phyloP scores from a whole-genome alignment of 2,329 filamentous ascomycete species.

The Leptodontidium sp. region DNA sequence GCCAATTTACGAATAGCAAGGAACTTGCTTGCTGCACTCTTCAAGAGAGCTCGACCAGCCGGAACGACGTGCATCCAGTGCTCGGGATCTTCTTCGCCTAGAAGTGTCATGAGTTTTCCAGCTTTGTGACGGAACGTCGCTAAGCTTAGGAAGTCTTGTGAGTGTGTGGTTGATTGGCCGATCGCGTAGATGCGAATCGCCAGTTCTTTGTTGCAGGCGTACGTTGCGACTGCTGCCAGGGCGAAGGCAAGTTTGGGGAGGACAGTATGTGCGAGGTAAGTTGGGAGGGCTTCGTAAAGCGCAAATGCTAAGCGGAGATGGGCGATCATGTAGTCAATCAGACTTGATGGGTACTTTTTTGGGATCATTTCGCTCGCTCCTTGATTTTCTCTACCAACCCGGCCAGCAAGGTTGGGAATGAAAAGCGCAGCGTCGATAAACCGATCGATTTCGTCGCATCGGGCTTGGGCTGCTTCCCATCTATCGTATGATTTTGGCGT shows the following conservation, averaged over 20 bases:
- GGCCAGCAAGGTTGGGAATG: slow-evolving; percentile 3
- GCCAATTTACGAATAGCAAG: not conserved
- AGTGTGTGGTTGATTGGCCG: not conserved
- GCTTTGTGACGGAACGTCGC: not conserved
- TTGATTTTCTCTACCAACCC: slow-evolving; percentile 1
- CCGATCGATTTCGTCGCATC: slow-evolving; percentile 11
- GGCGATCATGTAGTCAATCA: not conserved
- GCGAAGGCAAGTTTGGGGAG: not conserved
- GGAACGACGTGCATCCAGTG: slow-evolving; percentile 13
- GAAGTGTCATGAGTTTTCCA: slow-evolving; percentile 9
- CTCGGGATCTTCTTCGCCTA: slow-evolving; percentile 7
- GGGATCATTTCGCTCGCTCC: slow-evolving; percentile 11
- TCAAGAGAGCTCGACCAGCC: not conserved
- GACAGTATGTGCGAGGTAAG: not conserved
- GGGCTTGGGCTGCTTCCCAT: slow-evolving; percentile 1
- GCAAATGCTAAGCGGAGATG: slow-evolving; percentile 9
- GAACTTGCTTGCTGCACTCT: slow-evolving; percentile 4
- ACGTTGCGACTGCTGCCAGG: not conserved
- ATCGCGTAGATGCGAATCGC: not conserved
- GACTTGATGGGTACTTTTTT: not conserved
- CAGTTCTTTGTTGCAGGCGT: slow-evolving; percentile 8
- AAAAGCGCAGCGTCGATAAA: slow-evolving; percentile 8
- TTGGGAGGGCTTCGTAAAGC: slow-evolving; percentile 1
- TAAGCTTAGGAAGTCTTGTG: not conserved
- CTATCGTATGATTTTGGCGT: not conserved